phyloP scores from a whole-genome alignment of 202 grass and related monocot species.

The Panicum virgatum region DNA sequence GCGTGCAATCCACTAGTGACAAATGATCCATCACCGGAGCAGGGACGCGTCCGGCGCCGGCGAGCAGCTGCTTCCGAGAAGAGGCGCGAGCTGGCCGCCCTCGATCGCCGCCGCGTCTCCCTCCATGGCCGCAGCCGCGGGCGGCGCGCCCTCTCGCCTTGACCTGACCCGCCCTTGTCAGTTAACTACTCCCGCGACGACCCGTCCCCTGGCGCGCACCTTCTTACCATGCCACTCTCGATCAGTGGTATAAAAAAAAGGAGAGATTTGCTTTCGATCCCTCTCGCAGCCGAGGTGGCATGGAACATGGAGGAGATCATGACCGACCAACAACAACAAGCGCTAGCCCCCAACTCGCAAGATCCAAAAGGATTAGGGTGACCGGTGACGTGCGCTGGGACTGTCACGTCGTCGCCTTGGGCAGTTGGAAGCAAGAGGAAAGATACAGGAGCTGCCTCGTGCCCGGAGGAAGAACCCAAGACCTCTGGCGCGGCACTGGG shows the following conservation, averaged over 20 bases:
- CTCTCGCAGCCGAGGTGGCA: background rate
- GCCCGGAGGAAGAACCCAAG: background rate
- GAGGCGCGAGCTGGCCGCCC: constrained; percentile 24
- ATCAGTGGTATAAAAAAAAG: background rate
- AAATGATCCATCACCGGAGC: too few relatives aligned
- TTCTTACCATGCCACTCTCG: too few relatives aligned
- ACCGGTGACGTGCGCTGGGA: background rate
- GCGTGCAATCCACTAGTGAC: too few relatives aligned
- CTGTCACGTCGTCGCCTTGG: background rate
- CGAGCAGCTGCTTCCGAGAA: constrained; percentile 25
- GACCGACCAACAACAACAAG: background rate
- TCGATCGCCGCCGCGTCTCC: constrained; percentile 28
- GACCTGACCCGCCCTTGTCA: background rate
- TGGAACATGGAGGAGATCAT: background rate
- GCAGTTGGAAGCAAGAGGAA: background rate
- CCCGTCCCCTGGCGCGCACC: background rate
- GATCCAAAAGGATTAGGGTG: background rate
- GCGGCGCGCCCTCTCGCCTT: background rate
- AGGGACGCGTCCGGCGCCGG: constrained; percentile 33
- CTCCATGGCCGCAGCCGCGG: background rate
- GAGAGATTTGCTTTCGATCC: background rate
- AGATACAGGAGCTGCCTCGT: background rate
- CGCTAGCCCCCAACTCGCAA: constrained; percentile 16
- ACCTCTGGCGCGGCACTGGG: constrained; percentile 5
- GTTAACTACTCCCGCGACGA: background rate